Conservation (phyloP, 305 asterid species). For the Petunia hybrid region DNA sequence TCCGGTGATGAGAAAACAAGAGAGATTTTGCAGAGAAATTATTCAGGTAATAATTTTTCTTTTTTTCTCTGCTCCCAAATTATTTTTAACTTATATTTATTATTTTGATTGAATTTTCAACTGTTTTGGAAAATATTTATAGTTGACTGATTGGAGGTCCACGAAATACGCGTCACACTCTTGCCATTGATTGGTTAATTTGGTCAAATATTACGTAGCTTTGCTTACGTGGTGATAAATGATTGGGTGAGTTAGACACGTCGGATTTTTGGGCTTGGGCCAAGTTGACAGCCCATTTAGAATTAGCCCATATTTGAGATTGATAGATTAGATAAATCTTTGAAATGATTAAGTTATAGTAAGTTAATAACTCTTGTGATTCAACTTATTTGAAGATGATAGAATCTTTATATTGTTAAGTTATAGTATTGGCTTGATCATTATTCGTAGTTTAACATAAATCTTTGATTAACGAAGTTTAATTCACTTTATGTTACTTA, state of each 20-base stretch:
- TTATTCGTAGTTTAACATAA: no score
- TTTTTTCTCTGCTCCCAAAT: not conserved
- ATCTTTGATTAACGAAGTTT: no score
- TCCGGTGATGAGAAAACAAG: conserved; percentile 20
- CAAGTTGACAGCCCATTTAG: not conserved
- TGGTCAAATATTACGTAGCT: conserved; percentile 24
- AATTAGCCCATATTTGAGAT: no score
- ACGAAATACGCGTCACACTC: conserved; percentile 31
- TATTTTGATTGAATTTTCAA: not conserved
- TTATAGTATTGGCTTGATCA: no score
- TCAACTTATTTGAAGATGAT: no score
- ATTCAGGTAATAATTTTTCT: conserved; percentile 24
- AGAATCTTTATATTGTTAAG: no score
- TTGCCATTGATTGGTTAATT: not conserved
- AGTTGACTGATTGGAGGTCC: not conserved
- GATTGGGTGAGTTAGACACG: conserved; percentile 20
- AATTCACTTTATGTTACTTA: no score
- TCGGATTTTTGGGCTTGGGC: not conserved
- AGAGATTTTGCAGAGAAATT: conserved; percentile 31
- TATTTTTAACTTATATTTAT: not conserved
- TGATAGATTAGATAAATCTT: no score
- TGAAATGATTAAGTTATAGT: no score
- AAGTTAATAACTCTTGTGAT: no score
- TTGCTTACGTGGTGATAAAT: conserved; percentile 1
- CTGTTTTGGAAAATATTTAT: not conserved